Conservation (phyloP, 73 alveolate species). For the Urostyla sp. region DNA sequence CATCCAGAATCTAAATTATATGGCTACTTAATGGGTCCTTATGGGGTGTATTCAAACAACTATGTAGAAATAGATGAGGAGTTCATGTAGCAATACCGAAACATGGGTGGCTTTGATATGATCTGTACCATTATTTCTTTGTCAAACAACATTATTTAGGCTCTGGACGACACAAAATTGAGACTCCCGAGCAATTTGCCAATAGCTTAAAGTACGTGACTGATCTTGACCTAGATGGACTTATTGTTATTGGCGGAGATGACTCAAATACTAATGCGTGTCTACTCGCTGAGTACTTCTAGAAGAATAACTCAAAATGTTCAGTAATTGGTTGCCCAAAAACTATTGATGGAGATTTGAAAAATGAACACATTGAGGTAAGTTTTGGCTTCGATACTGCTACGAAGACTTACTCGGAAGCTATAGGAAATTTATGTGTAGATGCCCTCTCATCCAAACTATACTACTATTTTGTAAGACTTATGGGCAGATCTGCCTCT, state of each 20-base stretch:
- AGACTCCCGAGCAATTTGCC: constrained; percentile 83
- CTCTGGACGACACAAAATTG: constrained; percentile 95
- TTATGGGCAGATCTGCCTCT: constrained; percentile 99
- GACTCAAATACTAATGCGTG: constrained; percentile 98
- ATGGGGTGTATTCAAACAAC: constrained; percentile 94
- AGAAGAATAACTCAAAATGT: constrained; percentile 81
- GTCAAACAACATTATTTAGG: constrained; percentile 31
- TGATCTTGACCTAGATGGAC: constrained; percentile 92
- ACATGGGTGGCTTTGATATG: constrained; percentile 99
- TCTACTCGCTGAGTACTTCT: constrained; percentile 97
- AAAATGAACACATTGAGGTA: constrained; percentile 90
- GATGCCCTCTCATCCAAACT: constrained; percentile 85
- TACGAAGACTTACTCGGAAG: constrained; percentile 96
- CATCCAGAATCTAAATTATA: constrained; percentile 87
- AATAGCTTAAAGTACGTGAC: constrained; percentile 73
- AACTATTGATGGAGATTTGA: constrained; percentile 99
- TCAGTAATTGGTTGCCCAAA: constrained; percentile 97
- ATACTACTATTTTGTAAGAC: constrained; percentile 96
- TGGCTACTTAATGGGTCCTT: constrained; percentile 97
- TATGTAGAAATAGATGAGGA: constrained; percentile 91
- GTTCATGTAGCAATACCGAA: constrained; percentile 93
- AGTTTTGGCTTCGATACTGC: constrained; percentile 99
- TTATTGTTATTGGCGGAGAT: constrained; percentile 99
- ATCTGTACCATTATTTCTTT: constrained; percentile 58
- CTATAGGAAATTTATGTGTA: constrained; percentile 92